These are phyloP conservation scores for Boletellus deceptivus DNA, from an alignment of 1,284 basidiomycete genomes.

Conservation along the genomic window DNA sequence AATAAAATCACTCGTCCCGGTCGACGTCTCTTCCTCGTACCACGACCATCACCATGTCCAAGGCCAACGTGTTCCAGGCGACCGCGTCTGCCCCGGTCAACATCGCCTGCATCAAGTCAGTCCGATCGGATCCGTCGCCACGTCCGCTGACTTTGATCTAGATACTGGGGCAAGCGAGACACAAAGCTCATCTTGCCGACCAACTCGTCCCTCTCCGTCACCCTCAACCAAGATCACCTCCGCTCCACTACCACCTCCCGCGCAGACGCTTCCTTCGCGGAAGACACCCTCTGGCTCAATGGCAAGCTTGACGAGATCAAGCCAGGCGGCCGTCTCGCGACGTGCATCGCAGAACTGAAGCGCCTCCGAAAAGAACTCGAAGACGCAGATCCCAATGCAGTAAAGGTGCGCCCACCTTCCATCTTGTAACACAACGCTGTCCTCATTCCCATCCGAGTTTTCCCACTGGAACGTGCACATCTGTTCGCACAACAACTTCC, in stretches of 20 bases:
- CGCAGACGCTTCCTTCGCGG: slow-evolving; percentile 69
- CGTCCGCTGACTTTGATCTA: slow-evolving; percentile 35
- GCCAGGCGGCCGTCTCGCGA: slow-evolving; percentile 72
- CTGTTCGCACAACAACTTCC: slow-evolving; percentile 97
- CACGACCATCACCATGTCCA: slow-evolving; percentile 45
- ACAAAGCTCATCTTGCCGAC: slow-evolving; percentile 94
- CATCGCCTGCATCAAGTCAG: slow-evolving; percentile 94
- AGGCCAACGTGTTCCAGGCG: slow-evolving; percentile 62
- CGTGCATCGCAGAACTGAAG: slow-evolving; percentile 90
- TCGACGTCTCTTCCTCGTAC: slow-evolving; percentile 9
- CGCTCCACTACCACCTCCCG: slow-evolving; percentile 92
- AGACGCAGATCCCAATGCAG: slow-evolving; percentile 56
- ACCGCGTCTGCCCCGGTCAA: slow-evolving; percentile 94
- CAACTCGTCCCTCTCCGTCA: slow-evolving; percentile 97
- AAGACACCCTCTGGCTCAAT: slow-evolving; percentile 90
- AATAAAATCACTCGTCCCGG: not conserved
- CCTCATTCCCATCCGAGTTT: slow-evolving; percentile 45
- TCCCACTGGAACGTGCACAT: slow-evolving; percentile 81
- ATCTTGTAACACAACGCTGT: slow-evolving; percentile 5
- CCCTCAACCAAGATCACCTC: slow-evolving; percentile 94
- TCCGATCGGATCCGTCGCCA: slow-evolving; percentile 12
- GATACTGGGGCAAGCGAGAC: slow-evolving; percentile 99
- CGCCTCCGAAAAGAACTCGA: slow-evolving; percentile 75
- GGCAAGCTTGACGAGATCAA: slow-evolving; percentile 90
- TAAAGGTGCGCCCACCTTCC: slow-evolving; percentile 54